phyloP scores from a whole-genome alignment of 371 early-diverging fungal genomes.

The Lichtheimia ramosa region DNA sequence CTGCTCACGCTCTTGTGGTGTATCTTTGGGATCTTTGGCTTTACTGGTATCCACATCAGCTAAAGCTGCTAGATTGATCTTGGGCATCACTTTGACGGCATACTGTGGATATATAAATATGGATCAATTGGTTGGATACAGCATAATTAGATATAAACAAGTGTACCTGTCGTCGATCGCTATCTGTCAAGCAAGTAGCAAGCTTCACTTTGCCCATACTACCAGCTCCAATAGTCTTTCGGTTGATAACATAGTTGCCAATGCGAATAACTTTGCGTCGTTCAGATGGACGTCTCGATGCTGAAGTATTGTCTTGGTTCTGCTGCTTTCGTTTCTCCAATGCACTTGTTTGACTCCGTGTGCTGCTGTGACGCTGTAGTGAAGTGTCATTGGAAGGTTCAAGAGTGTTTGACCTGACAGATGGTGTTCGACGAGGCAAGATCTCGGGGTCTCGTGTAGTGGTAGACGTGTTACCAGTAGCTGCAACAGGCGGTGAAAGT shows the following conservation, averaged over 20 bases:
- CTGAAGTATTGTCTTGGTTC: conserved; percentile 17
- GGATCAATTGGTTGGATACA: neutral
- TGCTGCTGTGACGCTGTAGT: conserved; percentile 9
- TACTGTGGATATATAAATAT: conserved; percentile 20
- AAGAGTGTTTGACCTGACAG: conserved; percentile 4
- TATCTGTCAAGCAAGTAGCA: conserved; percentile 57
- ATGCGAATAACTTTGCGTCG: conserved; percentile 35
- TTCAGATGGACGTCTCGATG: conserved; percentile 26
- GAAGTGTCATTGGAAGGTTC: conserved; percentile 4
- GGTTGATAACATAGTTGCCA: conserved; percentile 44
- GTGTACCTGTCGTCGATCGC: conserved; percentile 31
- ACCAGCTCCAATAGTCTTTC: conserved; percentile 95
- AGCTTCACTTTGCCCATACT: conserved; percentile 98
- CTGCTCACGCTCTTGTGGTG: conserved; percentile 57
- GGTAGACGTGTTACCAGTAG: neutral
- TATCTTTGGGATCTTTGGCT: conserved; percentile 44
- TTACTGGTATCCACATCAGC: conserved; percentile 5
- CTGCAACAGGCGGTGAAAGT: conserved; percentile 13
- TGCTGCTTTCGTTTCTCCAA: conserved; percentile 3
- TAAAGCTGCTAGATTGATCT: conserved; percentile 25
- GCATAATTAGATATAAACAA: too few species aligned
- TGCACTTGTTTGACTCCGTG: conserved; percentile 10
- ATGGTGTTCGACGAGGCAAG: conserved; percentile 7
- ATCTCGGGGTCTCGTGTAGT: conserved; percentile 9
- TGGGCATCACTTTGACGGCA: conserved; percentile 51